A percentile compares a stretch with the other conserved stretches of the same genome.
These are phyloP conservation scores for Kodamaea arcana DNA, from an alignment of 1,139 yeast genomes.

Conservation along the genomic window DNA sequence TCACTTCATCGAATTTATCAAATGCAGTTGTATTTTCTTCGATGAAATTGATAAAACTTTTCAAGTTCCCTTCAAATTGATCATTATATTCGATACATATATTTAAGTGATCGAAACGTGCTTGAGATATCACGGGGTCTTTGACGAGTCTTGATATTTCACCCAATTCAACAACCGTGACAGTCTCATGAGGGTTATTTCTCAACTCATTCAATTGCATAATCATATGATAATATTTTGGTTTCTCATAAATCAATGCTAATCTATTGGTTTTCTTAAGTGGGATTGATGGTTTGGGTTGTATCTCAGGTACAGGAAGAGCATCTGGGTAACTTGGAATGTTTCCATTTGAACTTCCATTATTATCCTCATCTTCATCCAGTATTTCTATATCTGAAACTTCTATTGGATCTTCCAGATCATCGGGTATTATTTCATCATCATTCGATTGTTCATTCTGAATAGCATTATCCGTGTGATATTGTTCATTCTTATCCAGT, in stretches of 20 bases:
- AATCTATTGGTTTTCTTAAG: constrained; percentile 18
- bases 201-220: constrained; percentile 25
- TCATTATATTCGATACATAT: constrained; percentile 35
- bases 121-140: constrained; percentile 9
- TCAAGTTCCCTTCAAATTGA: constrained; percentile 24
- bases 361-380: not conserved
- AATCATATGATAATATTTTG: constrained; percentile 27
- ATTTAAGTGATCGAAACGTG: constrained; percentile 24
- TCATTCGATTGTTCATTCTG: too few species aligned
- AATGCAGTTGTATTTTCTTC: constrained; percentile 14
- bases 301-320: too few species aligned
- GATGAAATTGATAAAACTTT: constrained; percentile 21
- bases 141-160: constrained; percentile 13
- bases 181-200: constrained; percentile 16
- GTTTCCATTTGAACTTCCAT: too few species aligned
- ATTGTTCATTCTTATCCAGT: too few species aligned
- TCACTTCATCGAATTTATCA: constrained; percentile 21
- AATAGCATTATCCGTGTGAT: too few species aligned
- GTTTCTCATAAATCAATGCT: constrained; percentile 31
- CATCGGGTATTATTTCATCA: too few species aligned
- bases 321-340: too few species aligned
- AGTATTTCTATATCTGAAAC: not conserved
- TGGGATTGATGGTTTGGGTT: too few species aligned
- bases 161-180: constrained; percentile 20
- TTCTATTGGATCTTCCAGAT: not conserved